A percentile compares a stretch with the other conserved stretches of the same genome.
Evolutionary conservation across 768 basidiomycete genomes (phyloP).

Genomic region (Cystofilobasidium capitatum): DNA sequence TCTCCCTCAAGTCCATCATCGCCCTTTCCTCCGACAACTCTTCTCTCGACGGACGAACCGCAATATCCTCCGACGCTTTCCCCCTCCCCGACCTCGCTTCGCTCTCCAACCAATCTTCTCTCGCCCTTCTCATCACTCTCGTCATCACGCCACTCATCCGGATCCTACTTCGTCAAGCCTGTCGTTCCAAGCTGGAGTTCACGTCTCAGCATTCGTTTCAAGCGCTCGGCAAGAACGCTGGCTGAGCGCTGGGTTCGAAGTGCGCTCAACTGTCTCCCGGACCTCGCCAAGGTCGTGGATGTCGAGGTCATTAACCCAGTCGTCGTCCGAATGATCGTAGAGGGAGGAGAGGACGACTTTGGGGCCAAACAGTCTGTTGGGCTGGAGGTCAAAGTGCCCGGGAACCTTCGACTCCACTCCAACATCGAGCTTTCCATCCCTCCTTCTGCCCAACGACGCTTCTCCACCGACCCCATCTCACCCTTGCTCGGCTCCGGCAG

Average conservation of each 20-base stretch:
- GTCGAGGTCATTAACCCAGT: conserved; percentile 9
- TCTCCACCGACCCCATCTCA: neutral
- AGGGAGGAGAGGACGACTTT: neutral
- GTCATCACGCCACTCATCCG: neutral
- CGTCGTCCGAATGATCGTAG: neutral
- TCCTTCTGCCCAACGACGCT: neutral
- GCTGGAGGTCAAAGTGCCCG: neutral
- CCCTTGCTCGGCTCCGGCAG: no score
- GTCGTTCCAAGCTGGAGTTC: neutral
- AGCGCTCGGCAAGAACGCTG: neutral
- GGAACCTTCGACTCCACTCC: conserved; percentile 9
- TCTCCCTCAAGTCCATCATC: neutral
- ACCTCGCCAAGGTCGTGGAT: conserved; percentile 16
- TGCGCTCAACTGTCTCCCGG: conserved; percentile 12
- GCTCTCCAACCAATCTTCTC: neutral
- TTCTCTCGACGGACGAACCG: neutral
- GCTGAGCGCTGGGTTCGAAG: conserved; percentile 15
- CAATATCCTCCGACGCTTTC: neutral
- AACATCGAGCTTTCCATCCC: conserved; percentile 11
- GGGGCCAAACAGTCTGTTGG: neutral
- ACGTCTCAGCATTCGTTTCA: neutral
- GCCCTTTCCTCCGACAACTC: neutral
- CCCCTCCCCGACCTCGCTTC: neutral
- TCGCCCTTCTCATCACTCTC: neutral
- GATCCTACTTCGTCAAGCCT: neutral